Evolutionary conservation across 352 stramenopile genomes (phyloP).

Genomic region (Globisporangium nunn): DNA sequence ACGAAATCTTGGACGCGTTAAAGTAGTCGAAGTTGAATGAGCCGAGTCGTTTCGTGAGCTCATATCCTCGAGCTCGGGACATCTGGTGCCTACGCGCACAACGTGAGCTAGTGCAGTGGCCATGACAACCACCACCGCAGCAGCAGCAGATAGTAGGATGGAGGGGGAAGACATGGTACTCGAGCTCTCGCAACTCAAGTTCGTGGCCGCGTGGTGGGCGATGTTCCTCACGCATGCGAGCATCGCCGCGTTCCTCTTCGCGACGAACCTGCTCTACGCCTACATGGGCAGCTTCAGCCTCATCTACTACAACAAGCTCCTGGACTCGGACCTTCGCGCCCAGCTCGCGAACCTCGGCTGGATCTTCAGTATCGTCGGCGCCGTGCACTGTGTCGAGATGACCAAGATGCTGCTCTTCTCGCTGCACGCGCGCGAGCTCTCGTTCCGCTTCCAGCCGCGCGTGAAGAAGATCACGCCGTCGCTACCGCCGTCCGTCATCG

Average conservation of each 20-base stretch:
- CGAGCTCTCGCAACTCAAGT: constrained; percentile 13
- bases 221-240: constrained; percentile 17
- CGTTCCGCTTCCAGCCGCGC: constrained; percentile 14
- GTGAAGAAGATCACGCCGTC: constrained; percentile 7
- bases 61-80: no score
- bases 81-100: no score
- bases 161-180: constrained; percentile 11
- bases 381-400: constrained; percentile 23
- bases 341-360: constrained; percentile 20
- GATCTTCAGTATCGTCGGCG: constrained; percentile 18
- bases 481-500: constrained; percentile 8
- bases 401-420: constrained; percentile 25
- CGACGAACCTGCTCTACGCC: constrained; percentile 21
- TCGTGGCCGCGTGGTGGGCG: constrained; percentile 21
- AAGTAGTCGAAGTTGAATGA: no score
- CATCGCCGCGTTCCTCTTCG: constrained; percentile 20
- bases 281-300: constrained; percentile 22
- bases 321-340: constrained; percentile 19
- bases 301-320: constrained; percentile 42
- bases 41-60: no score
- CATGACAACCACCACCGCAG: not conserved
- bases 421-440: constrained; percentile 15
- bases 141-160: not conserved
- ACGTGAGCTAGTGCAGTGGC: not conserved
- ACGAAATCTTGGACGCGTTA: no score